Base-by-base conservation (phyloP, 805 yeast species). In the Wickerhamomyces kurtzmanii region DNA sequence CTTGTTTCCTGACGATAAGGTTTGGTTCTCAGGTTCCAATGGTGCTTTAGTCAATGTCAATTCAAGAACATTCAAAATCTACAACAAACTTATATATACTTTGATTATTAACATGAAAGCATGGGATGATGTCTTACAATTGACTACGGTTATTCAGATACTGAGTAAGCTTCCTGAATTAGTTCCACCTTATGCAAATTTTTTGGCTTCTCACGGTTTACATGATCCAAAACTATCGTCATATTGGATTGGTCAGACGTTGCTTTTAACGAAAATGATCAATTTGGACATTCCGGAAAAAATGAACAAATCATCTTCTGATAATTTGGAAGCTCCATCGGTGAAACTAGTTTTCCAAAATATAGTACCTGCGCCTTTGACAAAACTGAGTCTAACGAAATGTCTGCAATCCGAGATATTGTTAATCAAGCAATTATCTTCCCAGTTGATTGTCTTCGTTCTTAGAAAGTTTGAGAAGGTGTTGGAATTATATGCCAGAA, bases 201-300 rank as follows among this genome's bases (percentile, higher is more conserved):
- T 73, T 54, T 43, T 75, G 10, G 64, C 70, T 3, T 67, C 76
- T 4, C 73, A 75, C 30, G 86, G 87, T 12, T 59, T 73, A 12
- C 79, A 82, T 45, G 93, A 82, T 35, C 94, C 96, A 1, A 71
- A 76, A 27, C 55, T 80, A 31, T 64, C 89, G 1, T 75, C 89
- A 9, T 84, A 80, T 57, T 87, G 93, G 86, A 62, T 85, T 26
- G 81, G 91, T 6, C 79, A 71, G 51, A 68, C 84, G 1, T 57
- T 77, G 15, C 49, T 84, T 3, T 54, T 77, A 24, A 62, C 75
- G 1, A 70, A 72, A 32, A 61, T 82, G 5, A 62, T 83, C n/a
- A 61, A 63, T 17, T 39, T 75, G 4, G 69, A 72, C 1, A 45
- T 78, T 6, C 85, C 91, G 0, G 37, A 34, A 8, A 49, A 53